These are phyloP conservation scores for Colletotrichum tofieldiae DNA, from an alignment of 2,329 filamentous ascomycete genomes.

Conservation along the genomic window DNA sequence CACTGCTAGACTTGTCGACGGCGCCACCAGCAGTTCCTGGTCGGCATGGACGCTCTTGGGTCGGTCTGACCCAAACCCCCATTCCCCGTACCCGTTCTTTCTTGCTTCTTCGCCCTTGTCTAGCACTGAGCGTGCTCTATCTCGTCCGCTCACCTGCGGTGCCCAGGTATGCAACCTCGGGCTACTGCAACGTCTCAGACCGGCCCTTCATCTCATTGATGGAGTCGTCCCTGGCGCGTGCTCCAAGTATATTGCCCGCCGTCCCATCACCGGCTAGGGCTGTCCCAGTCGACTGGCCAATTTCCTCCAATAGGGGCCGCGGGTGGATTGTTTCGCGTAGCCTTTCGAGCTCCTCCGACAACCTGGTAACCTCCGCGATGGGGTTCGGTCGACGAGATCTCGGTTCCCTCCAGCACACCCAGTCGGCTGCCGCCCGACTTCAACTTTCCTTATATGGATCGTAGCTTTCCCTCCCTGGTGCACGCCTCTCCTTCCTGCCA, in stretches of 20 bases:
- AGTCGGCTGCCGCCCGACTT: not conserved
- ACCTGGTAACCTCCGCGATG: slow-evolving; percentile 16
- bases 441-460: slow-evolving; percentile 7
- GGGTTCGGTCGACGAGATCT: slow-evolving; percentile 19
- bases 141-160: not conserved
- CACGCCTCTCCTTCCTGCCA: not conserved
- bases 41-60: not conserved
- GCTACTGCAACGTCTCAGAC: not conserved
- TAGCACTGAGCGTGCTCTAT: not conserved
- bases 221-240: slow-evolving; percentile 11
- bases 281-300: not conserved
- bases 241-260: slow-evolving; percentile 34
- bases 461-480: not conserved
- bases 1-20: not conserved
- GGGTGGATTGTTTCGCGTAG: not conserved
- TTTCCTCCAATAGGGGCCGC: slow-evolving; percentile 28
- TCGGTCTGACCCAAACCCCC: not conserved
- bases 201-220: slow-evolving; percentile 35
- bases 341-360: slow-evolving; percentile 1
- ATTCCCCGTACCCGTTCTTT: not conserved
- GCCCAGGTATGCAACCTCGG: slow-evolving; percentile 12
- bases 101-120: slow-evolving; percentile 5
- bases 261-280: not conserved
- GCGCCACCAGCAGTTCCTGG: slow-evolving; percentile 23
- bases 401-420: not conserved